Evolutionary conservation across 2,329 filamentous ascomycete species (phyloP).

Genomic region (Clonostachys rhizophaga): DNA sequence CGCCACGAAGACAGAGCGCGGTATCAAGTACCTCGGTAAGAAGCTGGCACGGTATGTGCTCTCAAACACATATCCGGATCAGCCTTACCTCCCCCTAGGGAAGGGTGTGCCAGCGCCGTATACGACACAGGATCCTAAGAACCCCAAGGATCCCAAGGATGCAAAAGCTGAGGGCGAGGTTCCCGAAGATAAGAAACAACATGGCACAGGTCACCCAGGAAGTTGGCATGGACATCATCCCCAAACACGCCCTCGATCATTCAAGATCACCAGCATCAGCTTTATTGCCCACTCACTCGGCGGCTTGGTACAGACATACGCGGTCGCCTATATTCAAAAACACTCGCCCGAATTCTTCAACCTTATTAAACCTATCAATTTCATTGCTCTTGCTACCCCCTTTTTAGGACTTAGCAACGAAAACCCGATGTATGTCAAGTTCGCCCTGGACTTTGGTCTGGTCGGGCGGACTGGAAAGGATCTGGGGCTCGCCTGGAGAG

Average conservation of each 20-base stretch:
- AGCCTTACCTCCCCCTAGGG: constrained; percentile 71
- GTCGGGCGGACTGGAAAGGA: constrained; percentile 96
- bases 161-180: constrained; percentile 29
- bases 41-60: constrained; percentile 88
- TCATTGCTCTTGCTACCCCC: constrained; percentile 81
- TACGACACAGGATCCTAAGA: constrained; percentile 17
- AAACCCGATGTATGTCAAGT: constrained; percentile 95
- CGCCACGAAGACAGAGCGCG: constrained; percentile 84
- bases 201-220: constrained; percentile 55
- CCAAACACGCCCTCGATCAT: constrained; percentile 47
- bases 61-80: constrained; percentile 87
- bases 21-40: constrained; percentile 96
- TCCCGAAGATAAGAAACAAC: constrained; percentile 41
- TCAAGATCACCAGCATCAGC: constrained; percentile 89
- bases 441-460: constrained; percentile 91
- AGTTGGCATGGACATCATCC: constrained; percentile 47
- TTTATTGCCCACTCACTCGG: constrained; percentile 91
- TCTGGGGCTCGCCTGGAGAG: constrained; percentile 88
- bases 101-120: constrained; percentile 32
- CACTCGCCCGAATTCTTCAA: constrained; percentile 91
- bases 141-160: constrained; percentile 31
- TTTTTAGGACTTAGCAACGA: constrained; percentile 93
- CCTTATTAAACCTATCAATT: constrained; percentile 81
- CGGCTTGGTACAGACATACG: constrained; percentile 87
- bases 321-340: constrained; percentile 93